Evolutionary conservation across 306 rosid species (phyloP).

Genomic region (Parietaria judaica): DNA sequence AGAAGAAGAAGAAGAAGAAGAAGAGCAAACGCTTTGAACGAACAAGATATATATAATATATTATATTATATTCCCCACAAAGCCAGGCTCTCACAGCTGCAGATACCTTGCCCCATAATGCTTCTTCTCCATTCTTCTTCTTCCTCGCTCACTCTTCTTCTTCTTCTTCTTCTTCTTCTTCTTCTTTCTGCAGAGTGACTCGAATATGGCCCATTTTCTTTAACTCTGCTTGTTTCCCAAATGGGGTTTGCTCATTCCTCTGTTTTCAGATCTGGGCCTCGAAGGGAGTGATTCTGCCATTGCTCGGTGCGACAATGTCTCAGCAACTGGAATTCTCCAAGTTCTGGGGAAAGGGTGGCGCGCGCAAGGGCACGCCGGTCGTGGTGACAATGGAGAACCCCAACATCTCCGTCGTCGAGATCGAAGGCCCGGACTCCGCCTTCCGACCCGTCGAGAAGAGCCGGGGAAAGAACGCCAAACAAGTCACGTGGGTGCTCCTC

Average conservation of each 20-base stretch:
- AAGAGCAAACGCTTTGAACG: background rate
- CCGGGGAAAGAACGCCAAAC: slow-evolving; percentile 77
- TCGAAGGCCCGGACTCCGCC: slow-evolving; percentile 73
- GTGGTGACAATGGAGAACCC: slow-evolving; percentile 91
- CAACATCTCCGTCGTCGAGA: slow-evolving; percentile 73
- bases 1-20: background rate
- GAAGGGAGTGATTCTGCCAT: background rate
- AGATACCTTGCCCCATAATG: slow-evolving; percentile 84
- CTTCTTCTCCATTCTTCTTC: slow-evolving; percentile 49
- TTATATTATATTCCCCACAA: slow-evolving; percentile 27
- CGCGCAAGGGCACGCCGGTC: slow-evolving; percentile 65
- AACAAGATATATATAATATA: slow-evolving; percentile 12
- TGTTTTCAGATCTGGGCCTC: slow-evolving; percentile 50
- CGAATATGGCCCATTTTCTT: slow-evolving; percentile 10
- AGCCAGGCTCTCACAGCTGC: slow-evolving; percentile 51
- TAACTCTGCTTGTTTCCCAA: slow-evolving; percentile 8
- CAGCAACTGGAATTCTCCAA: slow-evolving; percentile 64
- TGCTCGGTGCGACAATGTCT: slow-evolving; percentile 41
- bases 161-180: slow-evolving; percentile 31
- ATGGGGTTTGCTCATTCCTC: slow-evolving; percentile 30
- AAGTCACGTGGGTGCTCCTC: slow-evolving; percentile 88
- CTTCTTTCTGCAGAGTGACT: slow-evolving; percentile 26
- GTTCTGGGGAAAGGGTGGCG: slow-evolving; percentile 47
- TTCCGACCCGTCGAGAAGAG: slow-evolving; percentile 72
- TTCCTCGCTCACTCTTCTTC: slow-evolving; percentile 3